Percentiles rank a stretch among this genome's conserved stretches.
These are phyloP conservation scores for Psidium friedrichsthalianum DNA, from an alignment of 345 rosid species.

Conservation along the genomic window DNA sequence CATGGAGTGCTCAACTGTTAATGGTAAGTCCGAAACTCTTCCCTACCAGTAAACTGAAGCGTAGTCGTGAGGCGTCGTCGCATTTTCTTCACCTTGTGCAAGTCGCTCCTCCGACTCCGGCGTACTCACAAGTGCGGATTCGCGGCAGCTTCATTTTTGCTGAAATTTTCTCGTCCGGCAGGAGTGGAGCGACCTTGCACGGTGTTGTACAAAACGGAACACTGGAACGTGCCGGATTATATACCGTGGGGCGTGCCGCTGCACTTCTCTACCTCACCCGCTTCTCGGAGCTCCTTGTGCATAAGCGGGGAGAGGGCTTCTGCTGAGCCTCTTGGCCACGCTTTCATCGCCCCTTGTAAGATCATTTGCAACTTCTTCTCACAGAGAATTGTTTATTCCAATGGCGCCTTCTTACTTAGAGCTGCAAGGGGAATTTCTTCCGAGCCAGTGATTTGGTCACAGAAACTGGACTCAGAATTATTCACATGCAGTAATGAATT, in stretches of 20 bases:
- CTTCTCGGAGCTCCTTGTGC: constrained; percentile 35
- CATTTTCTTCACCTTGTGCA: neutral
- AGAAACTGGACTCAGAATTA: neutral
- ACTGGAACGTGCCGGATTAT: constrained; percentile 31
- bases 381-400: neutral
- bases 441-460: neutral
- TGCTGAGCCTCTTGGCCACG: constrained; percentile 17
- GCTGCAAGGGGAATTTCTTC: neutral
- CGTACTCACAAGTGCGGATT: neutral
- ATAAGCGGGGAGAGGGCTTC: constrained; percentile 39
- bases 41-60: neutral
- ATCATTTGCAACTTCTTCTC: neutral
- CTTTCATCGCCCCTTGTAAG: constrained; percentile 29
- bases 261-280: constrained; percentile 22
- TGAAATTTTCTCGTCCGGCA: neutral
- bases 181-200: constrained; percentile 24
- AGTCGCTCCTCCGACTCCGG: neutral
- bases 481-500: neutral
- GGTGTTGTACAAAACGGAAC: constrained; percentile 21
- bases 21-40: constrained; percentile 5
- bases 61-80: accelerated
- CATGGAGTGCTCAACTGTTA: constrained; percentile 20
- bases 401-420: neutral
- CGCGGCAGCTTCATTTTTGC: neutral
- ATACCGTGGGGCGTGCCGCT: constrained; percentile 32